Evolutionary conservation across 306 rosid species (phyloP), one percentile per base, ranked within the genome.

Genomic region (Glycyrrhiza uralensis): DNA sequence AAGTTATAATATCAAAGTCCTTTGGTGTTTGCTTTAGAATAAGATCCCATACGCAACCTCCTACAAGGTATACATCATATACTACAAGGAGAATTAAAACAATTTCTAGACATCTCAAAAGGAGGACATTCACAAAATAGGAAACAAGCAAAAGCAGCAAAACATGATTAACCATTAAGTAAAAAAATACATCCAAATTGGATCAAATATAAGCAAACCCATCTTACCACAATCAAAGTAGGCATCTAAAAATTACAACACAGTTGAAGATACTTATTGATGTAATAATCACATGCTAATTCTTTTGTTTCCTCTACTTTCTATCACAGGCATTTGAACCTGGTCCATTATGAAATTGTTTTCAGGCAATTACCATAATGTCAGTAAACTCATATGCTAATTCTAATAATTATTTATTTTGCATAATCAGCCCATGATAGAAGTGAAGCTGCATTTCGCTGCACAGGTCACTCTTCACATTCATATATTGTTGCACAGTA

Each of bases 401-500:
- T n/a, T n/a, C n/a, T n/a, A n/a, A n/a, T n/a, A n/a, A n/a, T n/a
- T n/a, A n/a, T n/a, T n/a, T n/a, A n/a, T n/a, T n/a, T n/a, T n/a
- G n/a, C n/a, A n/a, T n/a, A n/a, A n/a, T n/a, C n/a, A n/a, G n/a
- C n/a, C n/a, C n/a, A n/a, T n/a, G n/a, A n/a, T n/a, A n/a, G n/a
- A n/a, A n/a, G n/a, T n/a, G n/a, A n/a, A n/a, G n/a, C n/a, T n/a
- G n/a, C n/a, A n/a, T n/a, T n/a, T n/a, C n/a, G n/a, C n/a, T n/a
- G n/a, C n/a, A n/a, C 65, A 94, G 80, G 54, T 87, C 98, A 58
- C 88, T 85, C 91, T 89, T 94, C 76, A 91, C 92, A 46, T 79
- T 77, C 98, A 94, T 94, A 72, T 91, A 81, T 83, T 93, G 96
- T 80, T 87, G 92, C 63, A 93, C 92, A 1, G 90, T 87, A 60